Evolutionary conservation across 2,329 filamentous ascomycete genomes (phyloP).

Genomic region (Tolypocladium amazonense): DNA sequence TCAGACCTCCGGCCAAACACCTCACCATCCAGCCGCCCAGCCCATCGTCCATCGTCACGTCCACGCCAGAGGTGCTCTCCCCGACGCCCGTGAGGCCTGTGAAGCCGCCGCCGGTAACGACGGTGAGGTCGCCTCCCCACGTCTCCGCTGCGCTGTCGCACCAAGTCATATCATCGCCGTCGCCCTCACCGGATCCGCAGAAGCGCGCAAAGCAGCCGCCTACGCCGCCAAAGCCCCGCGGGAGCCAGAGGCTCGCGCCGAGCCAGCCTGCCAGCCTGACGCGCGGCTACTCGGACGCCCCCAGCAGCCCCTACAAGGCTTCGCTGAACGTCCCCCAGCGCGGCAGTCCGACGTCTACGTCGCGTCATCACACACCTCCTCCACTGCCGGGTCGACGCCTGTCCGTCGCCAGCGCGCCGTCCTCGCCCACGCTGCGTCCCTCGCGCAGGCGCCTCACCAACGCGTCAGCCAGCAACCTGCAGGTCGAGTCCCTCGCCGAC

Average conservation of each 20-base stretch:
- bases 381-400: conserved; percentile 5
- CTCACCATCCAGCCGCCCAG: conserved; percentile 7
- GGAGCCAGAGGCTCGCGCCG: conserved; percentile 10
- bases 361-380: conserved; percentile 2
- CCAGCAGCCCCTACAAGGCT: neutral
- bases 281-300: conserved; percentile 4
- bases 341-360: neutral
- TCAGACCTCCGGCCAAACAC: conserved; percentile 8
- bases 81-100: conserved; percentile 21
- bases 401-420: conserved; percentile 16
- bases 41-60: conserved; percentile 8
- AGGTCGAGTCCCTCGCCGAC: conserved; percentile 55
- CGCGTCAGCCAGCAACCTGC: conserved; percentile 28
- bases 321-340: neutral
- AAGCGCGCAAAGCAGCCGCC: conserved; percentile 21
- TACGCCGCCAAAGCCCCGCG: conserved; percentile 24
- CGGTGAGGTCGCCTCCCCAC: conserved; percentile 13
- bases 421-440: conserved; percentile 26
- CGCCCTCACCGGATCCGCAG: conserved; percentile 16
- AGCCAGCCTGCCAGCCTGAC: conserved; percentile 1
- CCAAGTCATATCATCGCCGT: conserved; percentile 8
- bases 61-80: conserved; percentile 16
- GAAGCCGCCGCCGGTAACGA: conserved; percentile 18
- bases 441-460: conserved; percentile 15
- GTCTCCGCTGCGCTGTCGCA: conserved; percentile 11